Conservation (phyloP, 192 early-diverging fungal genomes). For the Gryganskiella cystojenkinii region DNA sequence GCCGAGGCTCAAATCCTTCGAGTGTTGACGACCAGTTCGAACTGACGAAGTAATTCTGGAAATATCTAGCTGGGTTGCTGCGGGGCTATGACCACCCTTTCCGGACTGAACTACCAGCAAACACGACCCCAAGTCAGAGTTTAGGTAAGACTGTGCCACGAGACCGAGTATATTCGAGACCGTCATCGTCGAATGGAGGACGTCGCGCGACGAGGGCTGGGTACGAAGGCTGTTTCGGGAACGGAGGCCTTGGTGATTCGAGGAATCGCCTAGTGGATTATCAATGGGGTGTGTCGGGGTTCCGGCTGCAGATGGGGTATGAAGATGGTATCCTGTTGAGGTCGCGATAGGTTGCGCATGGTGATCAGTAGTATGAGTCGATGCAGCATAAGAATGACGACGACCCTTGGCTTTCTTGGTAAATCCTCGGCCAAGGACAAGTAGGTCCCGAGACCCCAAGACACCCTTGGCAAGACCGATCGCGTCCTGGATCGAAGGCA, state of each 20-base stretch:
- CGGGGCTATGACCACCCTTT: neutral
- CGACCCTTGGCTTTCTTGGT: conserved; percentile 18
- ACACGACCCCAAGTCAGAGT: conserved; percentile 17
- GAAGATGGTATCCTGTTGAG: conserved; percentile 2
- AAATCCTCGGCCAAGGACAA: conserved; percentile 57
- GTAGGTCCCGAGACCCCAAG: conserved; percentile 58
- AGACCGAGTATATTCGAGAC: conserved; percentile 31
- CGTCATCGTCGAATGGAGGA: conserved; percentile 28
- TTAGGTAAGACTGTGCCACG: conserved; percentile 19
- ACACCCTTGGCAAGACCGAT: conserved; percentile 42
- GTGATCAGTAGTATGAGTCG: conserved; percentile 8
- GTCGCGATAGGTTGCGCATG: neutral
- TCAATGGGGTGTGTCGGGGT: conserved; percentile 19
- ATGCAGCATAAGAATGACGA: neutral
- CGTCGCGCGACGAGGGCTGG: conserved; percentile 39
- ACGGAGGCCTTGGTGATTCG: conserved; percentile 2
- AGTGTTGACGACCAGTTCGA: neutral
- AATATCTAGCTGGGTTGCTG: neutral
- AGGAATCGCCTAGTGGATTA: conserved; percentile 13
- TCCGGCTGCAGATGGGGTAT: neutral
- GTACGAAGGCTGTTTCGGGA: conserved; percentile 18
- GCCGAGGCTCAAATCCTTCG: conserved; percentile 13
- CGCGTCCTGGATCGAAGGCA: conserved; percentile 53
- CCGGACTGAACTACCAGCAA: conserved; percentile 43
- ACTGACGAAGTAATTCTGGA: conserved; percentile 17